Evolutionary conservation across 345 rosid genomes (phyloP).

Genomic region (Hirschfeldia incana): DNA sequence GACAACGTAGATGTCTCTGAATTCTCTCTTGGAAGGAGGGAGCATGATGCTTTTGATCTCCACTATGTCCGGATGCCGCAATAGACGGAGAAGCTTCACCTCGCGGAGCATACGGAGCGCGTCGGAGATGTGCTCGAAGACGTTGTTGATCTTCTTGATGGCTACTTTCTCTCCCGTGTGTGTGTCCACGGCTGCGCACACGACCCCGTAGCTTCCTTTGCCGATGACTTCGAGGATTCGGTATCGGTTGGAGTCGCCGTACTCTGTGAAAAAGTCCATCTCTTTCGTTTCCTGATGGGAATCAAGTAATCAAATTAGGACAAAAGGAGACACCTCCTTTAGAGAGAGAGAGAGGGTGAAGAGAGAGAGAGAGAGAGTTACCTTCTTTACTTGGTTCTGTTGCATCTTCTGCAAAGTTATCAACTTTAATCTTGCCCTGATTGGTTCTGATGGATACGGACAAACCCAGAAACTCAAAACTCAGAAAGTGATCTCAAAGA

Average conservation of each 20-base stretch:
- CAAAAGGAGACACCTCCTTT: not conserved
- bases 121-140: constrained; percentile 88
- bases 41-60: constrained; percentile 93
- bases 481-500: not conserved
- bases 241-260: constrained; percentile 90
- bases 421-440: not conserved
- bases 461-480: not conserved
- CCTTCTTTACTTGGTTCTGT: constrained; percentile 40
- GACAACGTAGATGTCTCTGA: constrained; percentile 87
- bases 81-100: constrained; percentile 82
- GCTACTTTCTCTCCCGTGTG: constrained; percentile 93
- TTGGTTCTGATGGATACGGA: not conserved
- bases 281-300: constrained; percentile 61
- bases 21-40: constrained; percentile 93
- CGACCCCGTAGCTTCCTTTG: constrained; percentile 98
- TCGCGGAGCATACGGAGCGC: constrained; percentile 84
- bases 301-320: not conserved
- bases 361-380: not conserved
- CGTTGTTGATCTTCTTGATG: constrained; percentile 84
- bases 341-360: not conserved
- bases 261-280: constrained; percentile 89
- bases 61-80: constrained; percentile 91
- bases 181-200: constrained; percentile 93
- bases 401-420: constrained; percentile 29
- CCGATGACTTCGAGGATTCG: constrained; percentile 85